phyloP scores from a whole-genome alignment of 2,329 filamentous ascomycete genomes.

The Diaporthe nobilis region DNA sequence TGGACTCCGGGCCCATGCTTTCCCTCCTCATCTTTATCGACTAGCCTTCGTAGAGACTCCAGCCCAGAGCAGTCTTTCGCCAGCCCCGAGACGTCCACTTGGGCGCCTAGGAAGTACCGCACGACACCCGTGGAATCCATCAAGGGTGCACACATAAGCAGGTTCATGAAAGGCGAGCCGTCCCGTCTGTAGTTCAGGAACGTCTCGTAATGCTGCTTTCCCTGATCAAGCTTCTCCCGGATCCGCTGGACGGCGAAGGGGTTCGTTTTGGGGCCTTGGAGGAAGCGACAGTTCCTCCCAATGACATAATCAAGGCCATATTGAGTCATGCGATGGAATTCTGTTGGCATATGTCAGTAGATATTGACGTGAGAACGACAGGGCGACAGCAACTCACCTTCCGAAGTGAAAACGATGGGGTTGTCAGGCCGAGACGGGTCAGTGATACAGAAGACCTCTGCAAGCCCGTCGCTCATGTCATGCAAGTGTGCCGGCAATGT shows the following conservation, averaged over 20 bases:
- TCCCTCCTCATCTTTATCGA: slow-evolving; percentile 52
- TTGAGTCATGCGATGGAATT: slow-evolving; percentile 57
- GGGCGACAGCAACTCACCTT: slow-evolving; percentile 63
- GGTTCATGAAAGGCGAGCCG: slow-evolving; percentile 82
- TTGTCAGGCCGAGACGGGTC: slow-evolving; percentile 82
- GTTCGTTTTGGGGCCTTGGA: slow-evolving; percentile 82
- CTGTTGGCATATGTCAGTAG: slow-evolving; percentile 54
- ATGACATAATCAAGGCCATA: slow-evolving; percentile 70
- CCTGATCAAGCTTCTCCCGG: slow-evolving; percentile 70
- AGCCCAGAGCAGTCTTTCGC: slow-evolving; percentile 77
- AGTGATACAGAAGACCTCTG: slow-evolving; percentile 83
- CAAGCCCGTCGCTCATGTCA: slow-evolving; percentile 80
- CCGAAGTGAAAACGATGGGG: slow-evolving; percentile 82
- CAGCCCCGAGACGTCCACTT: slow-evolving; percentile 79
- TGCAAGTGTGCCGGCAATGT: slow-evolving; percentile 74
- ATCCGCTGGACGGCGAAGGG: slow-evolving; percentile 73
- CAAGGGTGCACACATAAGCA: slow-evolving; percentile 80
- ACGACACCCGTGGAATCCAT: slow-evolving; percentile 76
- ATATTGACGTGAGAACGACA: not conserved
- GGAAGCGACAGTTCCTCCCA: slow-evolving; percentile 83
- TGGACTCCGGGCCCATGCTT: slow-evolving; percentile 39
- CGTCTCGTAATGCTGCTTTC: slow-evolving; percentile 80
- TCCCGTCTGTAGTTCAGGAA: slow-evolving; percentile 85
- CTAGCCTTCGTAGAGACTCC: slow-evolving; percentile 69
- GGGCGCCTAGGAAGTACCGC: slow-evolving; percentile 79